phyloP scores from a whole-genome alignment of 805 yeast species.

The Vanderwaltozyma tropicalis region DNA sequence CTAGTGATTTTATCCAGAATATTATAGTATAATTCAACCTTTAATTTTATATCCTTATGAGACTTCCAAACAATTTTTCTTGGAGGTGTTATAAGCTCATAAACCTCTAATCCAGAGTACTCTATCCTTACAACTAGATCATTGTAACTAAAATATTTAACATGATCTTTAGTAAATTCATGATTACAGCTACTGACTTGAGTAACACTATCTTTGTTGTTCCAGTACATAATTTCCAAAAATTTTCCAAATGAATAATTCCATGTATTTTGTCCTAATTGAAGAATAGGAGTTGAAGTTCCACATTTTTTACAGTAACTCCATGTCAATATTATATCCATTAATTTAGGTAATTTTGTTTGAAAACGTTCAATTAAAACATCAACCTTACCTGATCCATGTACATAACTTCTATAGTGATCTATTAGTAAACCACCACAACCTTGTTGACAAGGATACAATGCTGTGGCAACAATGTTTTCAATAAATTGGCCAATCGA shows the following conservation, averaged over 20 bases:
- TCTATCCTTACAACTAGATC: constrained; percentile 73
- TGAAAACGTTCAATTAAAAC: constrained; percentile 56
- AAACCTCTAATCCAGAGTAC: constrained; percentile 60
- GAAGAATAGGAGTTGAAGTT: constrained; percentile 61
- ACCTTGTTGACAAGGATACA: constrained; percentile 62
- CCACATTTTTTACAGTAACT: constrained; percentile 78
- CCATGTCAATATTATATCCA: constrained; percentile 78
- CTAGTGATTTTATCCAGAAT: constrained; percentile 42
- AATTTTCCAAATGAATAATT: constrained; percentile 90
- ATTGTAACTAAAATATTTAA: constrained; percentile 73
- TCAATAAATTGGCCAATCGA: constrained; percentile 86
- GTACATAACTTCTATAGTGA: constrained; percentile 81
- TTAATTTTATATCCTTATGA: constrained; percentile 54
- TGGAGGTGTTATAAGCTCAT: constrained; percentile 71
- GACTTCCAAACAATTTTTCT: constrained; percentile 64
- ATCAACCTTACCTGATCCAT: constrained; percentile 75
- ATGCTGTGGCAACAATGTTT: constrained; percentile 58
- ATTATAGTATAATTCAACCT: constrained; percentile 47
- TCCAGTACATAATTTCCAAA: constrained; percentile 77
- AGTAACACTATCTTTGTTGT: constrained; percentile 41
- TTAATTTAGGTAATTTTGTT: constrained; percentile 47
- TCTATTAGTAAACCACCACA: constrained; percentile 63
- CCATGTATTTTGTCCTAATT: constrained; percentile 82
- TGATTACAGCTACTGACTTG: constrained; percentile 65
- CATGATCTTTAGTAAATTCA: constrained; percentile 71